Percentiles rank a stretch among this genome's conserved stretches.
Conservation (phyloP, 2,329 filamentous ascomycete genomes). For the Aspergillus pseudonomiae region DNA sequence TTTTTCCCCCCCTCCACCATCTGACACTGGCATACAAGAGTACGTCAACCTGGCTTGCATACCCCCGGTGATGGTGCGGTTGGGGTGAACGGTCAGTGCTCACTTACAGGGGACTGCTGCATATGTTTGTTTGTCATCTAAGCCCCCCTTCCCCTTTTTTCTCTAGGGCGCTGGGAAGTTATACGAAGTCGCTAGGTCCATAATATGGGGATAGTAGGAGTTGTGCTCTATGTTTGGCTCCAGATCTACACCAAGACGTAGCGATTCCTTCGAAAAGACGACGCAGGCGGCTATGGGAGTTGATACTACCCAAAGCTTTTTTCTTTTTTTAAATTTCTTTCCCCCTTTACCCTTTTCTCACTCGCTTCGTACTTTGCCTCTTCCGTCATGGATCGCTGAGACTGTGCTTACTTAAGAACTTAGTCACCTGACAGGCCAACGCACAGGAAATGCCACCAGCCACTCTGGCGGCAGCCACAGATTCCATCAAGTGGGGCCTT, state of each 20-base stretch:
- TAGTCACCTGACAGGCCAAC: constrained; percentile 6
- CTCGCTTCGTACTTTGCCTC: constrained; percentile 11
- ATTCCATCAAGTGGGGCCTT: constrained; percentile 26
- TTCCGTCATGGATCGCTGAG: constrained; percentile 24
- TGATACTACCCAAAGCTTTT: constrained; percentile 1
- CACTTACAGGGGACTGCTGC: constrained; percentile 17
- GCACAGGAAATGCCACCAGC: constrained; percentile 13
- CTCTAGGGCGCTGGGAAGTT: neutral
- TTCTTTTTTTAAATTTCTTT: constrained; percentile 1
- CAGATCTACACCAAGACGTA: neutral
- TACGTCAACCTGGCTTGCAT: constrained; percentile 23
- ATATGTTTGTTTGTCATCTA: neutral
- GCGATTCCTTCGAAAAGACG: neutral
- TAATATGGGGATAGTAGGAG: neutral
- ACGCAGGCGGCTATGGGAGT: neutral
- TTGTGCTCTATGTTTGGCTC: neutral
- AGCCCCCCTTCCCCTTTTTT: too few relatives aligned
- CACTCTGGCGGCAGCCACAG: constrained; percentile 22
- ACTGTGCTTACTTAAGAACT: constrained; percentile 18
- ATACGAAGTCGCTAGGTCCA: neutral
- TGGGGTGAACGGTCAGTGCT: constrained; percentile 14
- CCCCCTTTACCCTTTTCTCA: neutral
- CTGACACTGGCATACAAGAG: constrained; percentile 7
- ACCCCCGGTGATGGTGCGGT: constrained; percentile 15
- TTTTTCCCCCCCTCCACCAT: constrained; percentile 4